Evolutionary conservation across 2,329 filamentous ascomycete species (phyloP).

Genomic region (Exophiala viscosa): DNA sequence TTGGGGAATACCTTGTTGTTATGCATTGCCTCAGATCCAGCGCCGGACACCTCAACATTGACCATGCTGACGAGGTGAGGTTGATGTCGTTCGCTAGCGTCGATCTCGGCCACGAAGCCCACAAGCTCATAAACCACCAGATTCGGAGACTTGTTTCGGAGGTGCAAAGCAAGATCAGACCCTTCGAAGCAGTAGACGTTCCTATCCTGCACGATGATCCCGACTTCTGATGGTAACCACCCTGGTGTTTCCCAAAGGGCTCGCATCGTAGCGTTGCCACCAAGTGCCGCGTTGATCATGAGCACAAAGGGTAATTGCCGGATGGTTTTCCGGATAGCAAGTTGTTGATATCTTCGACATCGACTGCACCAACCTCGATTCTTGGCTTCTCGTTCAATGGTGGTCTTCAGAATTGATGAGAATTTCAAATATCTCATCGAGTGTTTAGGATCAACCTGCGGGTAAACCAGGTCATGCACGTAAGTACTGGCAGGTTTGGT

Average conservation of each 20-base stretch:
- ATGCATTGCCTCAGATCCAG: conserved; percentile 58
- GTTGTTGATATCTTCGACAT: conserved; percentile 85
- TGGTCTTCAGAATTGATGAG: conserved; percentile 86
- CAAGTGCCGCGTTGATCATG: conserved; percentile 76
- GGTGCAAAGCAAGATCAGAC: conserved; percentile 74
- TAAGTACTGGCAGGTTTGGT: conserved; percentile 73
- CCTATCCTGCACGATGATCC: conserved; percentile 83
- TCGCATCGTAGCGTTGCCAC: conserved; percentile 68
- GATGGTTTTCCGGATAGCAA: conserved; percentile 80
- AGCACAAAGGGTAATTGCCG: conserved; percentile 79
- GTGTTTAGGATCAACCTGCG: conserved; percentile 50
- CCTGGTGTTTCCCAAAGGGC: conserved; percentile 79
- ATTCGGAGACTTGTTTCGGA: conserved; percentile 73
- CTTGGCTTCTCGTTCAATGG: conserved; percentile 82
- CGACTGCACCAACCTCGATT: conserved; percentile 90
- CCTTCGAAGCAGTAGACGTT: conserved; percentile 95
- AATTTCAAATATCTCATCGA: conserved; percentile 57
- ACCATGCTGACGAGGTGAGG: conserved; percentile 88
- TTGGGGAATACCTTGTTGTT: conserved; percentile 54
- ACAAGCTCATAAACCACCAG: conserved; percentile 89
- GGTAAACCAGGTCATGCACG: conserved; percentile 80
- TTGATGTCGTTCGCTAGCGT: conserved; percentile 78
- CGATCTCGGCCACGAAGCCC: conserved; percentile 84
- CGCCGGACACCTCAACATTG: conserved; percentile 62
- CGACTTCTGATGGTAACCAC: conserved; percentile 92